These are phyloP conservation scores for Asterella californica DNA, from an alignment of 225 moss, liverwort and hornwort species.

Conservation along the genomic window DNA sequence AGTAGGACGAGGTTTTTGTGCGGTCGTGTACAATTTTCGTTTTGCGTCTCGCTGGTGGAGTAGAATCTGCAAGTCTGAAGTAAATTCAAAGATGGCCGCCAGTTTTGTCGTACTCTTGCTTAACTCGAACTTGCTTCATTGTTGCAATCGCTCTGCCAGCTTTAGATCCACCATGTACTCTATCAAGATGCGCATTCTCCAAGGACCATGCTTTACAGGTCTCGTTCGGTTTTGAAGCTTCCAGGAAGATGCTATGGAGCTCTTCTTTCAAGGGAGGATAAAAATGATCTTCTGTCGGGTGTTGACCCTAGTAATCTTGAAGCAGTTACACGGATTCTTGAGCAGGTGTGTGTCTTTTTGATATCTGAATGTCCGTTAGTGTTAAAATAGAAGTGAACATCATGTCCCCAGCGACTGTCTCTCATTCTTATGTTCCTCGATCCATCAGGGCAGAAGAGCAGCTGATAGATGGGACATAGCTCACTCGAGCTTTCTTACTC, in stretches of 20 bases:
- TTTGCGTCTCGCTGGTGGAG: no score
- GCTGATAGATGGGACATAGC: constrained; percentile 86
- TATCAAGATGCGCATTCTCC: neutral
- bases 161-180: neutral
- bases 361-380: neutral
- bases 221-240: constrained; percentile 19
- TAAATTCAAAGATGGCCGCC: no score
- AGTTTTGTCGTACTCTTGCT: no score
- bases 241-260: constrained; percentile 71
- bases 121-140: no score
- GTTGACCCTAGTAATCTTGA: constrained; percentile 77
- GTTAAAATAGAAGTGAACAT: neutral
- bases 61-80: no score
- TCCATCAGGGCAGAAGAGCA: constrained; percentile 64
- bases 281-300: constrained; percentile 67
- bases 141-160: no score
- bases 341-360: constrained; percentile 49
- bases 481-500: constrained; percentile 80
- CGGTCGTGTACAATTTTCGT: no score
- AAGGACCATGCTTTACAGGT: neutral
- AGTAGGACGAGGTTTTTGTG: neutral
- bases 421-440: no score
- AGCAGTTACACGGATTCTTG: constrained; percentile 68
- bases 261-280: constrained; percentile 77
- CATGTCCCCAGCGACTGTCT: neutral